Conservation (phyloP, 352 stramenopile species). For the Phytopythium litorale region DNA sequence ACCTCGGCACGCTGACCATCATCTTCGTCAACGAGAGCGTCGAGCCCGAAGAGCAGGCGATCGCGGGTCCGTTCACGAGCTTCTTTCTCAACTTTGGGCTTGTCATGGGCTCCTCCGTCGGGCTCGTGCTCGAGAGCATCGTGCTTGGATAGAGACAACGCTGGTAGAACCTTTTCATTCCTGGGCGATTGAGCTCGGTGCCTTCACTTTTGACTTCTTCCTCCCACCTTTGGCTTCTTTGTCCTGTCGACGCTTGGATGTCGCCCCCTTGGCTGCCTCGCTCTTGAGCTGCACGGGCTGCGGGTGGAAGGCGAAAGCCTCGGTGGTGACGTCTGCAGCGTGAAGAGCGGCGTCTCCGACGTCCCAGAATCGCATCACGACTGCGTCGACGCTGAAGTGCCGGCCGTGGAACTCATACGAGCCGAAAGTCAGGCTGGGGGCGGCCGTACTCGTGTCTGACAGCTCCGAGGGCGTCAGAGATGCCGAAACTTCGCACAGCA, state of each 20-base stretch:
- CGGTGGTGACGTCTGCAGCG: background rate
- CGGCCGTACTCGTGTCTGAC: background rate
- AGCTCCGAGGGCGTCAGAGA: background rate
- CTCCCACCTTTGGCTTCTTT: slow-evolving; percentile 5
- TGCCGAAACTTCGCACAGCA: slow-evolving; percentile 43
- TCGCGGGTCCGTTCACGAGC: slow-evolving; percentile 78
- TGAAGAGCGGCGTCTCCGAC: slow-evolving; percentile 16
- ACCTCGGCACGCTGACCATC: slow-evolving; percentile 73
- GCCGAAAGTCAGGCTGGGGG: slow-evolving; percentile 16
- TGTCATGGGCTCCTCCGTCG: slow-evolving; percentile 66
- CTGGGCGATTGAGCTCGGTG: background rate
- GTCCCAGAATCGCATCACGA: slow-evolving; percentile 65
- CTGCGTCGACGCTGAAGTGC: slow-evolving; percentile 27
- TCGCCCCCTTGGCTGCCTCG: background rate
- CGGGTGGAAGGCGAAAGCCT: slow-evolving; percentile 32
- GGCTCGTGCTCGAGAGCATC: slow-evolving; percentile 58
- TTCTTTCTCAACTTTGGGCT: slow-evolving; percentile 85
- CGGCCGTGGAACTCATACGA: slow-evolving; percentile 32
- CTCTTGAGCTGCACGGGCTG: slow-evolving; percentile 41
- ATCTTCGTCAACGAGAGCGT: slow-evolving; percentile 84
- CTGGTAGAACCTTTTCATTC: background rate
- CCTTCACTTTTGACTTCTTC: slow-evolving; percentile 24
- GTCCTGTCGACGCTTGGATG: slow-evolving; percentile 16
- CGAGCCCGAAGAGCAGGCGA: slow-evolving; percentile 56
- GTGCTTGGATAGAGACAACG: slow-evolving; percentile 31